These are phyloP conservation scores for Suhomyces bribrorum DNA, from an alignment of 1,139 yeast genomes.

Conservation along the genomic window DNA sequence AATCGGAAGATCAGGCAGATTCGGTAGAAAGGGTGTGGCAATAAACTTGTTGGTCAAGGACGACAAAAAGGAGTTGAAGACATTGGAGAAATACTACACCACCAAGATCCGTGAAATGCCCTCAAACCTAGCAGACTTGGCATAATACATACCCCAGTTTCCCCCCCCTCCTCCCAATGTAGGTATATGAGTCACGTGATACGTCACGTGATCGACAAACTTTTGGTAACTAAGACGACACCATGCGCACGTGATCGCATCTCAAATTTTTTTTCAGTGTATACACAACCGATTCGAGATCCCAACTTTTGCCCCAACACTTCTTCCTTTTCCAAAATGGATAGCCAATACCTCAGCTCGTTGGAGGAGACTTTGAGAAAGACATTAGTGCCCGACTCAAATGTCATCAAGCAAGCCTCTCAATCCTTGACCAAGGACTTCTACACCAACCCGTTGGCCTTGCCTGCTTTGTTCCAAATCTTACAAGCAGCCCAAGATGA, in stretches of 20 bases:
- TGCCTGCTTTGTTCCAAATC: constrained; percentile 82
- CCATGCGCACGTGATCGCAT: constrained; percentile 14
- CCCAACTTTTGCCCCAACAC: constrained; percentile 7
- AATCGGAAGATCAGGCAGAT: constrained; percentile 93
- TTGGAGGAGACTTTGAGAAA: constrained; percentile 78
- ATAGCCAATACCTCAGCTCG: constrained; percentile 64
- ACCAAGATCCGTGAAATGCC: constrained; percentile 90
- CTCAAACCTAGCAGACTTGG: constrained; percentile 57
- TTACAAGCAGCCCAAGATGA: constrained; percentile 66
- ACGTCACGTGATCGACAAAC: too few relatives aligned
- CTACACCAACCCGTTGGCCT: constrained; percentile 67
- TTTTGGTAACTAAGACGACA: too few relatives aligned
- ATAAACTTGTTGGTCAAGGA: constrained; percentile 79
- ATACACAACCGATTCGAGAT: constrained; percentile 4
- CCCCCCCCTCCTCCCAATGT: too few relatives aligned
- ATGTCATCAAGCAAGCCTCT: constrained; percentile 81
- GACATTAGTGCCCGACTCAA: constrained; percentile 75
- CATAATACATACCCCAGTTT: too few relatives aligned
- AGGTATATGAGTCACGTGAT: too few relatives aligned
- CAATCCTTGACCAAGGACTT: constrained; percentile 70
- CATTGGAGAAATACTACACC: constrained; percentile 74
- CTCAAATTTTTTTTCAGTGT: constrained; percentile 14
- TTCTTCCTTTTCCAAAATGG: constrained; percentile 42
- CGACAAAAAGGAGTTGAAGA: constrained; percentile 61
- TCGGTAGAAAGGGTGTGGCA: constrained; percentile 95